Percentiles rank a stretch among this genome's conserved stretches.
Conservation (phyloP, 2,329 filamentous ascomycete species). For the Diaporthe longicolla region DNA sequence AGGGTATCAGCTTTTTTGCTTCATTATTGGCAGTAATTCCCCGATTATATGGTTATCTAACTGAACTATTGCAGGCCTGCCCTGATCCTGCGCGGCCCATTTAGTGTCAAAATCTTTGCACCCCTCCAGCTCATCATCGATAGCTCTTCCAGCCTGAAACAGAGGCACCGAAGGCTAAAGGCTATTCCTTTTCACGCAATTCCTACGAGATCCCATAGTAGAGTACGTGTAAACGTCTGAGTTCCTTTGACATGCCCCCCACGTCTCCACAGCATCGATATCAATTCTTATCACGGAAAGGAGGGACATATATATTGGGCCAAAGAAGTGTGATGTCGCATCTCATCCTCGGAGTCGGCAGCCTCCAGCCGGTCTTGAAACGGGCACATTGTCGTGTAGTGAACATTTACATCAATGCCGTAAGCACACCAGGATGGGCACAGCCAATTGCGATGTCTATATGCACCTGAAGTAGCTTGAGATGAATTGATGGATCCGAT, state of each 20-base stretch:
- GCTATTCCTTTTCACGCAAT: conserved; percentile 22
- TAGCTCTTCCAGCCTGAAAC: conserved; percentile 24
- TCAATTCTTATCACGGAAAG: not conserved
- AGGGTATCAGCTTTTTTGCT: not conserved
- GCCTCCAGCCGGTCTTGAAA: not conserved
- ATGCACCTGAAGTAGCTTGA: not conserved
- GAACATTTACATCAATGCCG: not conserved
- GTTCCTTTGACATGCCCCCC: not conserved
- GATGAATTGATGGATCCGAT: not conserved
- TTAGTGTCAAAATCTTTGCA: not conserved
- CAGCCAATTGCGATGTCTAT: not conserved
- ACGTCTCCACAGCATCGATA: not conserved
- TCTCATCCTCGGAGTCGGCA: not conserved
- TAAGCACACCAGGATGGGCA: not conserved
- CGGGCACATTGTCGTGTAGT: not conserved
- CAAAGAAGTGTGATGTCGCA: not conserved
- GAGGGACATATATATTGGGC: not conserved
- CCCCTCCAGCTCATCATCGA: not conserved
- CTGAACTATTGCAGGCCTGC: not conserved
- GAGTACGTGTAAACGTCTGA: not conserved
- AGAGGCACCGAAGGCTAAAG: not conserved
- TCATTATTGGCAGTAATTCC: not conserved
- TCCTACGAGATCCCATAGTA: not conserved
- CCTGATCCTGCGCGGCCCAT: not conserved
- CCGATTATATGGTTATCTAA: not conserved